These are phyloP conservation scores for Nitzschia inconspicua DNA, from an alignment of 108 stramenopile genomes.

Conservation along the genomic window DNA sequence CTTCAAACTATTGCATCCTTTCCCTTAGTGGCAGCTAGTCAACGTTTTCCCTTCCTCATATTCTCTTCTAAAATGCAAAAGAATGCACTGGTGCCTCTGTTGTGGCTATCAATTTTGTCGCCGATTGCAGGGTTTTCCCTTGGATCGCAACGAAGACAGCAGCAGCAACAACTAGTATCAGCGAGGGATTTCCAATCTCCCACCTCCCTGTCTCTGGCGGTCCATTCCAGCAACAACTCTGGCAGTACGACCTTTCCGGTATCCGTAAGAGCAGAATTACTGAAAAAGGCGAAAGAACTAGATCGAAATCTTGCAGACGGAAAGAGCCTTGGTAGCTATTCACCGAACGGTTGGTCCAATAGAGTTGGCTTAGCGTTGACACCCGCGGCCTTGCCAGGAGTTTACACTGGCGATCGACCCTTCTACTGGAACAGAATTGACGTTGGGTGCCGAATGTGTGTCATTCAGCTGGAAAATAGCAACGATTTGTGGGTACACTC, in stretches of 20 bases:
- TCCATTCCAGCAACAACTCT: no score
- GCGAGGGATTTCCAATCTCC: no score
- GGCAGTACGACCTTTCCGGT: slow-evolving; percentile 5
- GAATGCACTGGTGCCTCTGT: no score
- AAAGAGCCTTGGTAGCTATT: slow-evolving; percentile 36
- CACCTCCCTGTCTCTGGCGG: no score
- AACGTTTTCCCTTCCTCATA: no score
- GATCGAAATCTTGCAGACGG: slow-evolving; percentile 15
- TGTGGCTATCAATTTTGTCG: no score
- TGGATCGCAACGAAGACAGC: no score
- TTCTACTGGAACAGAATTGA: slow-evolving; percentile 87
- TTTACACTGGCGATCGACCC: slow-evolving; percentile 77
- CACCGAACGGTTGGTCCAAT: slow-evolving; percentile 41
- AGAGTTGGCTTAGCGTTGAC: slow-evolving; percentile 64
- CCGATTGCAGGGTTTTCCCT: no score
- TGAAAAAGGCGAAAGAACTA: slow-evolving; percentile 16
- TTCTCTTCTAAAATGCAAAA: no score
- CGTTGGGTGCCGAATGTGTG: slow-evolving; percentile 80
- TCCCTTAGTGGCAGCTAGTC: no score
- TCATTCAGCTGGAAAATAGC: slow-evolving; percentile 46
- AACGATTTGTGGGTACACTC: slow-evolving; percentile 71
- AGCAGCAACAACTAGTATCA: no score
- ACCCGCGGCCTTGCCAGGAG: slow-evolving; percentile 46
- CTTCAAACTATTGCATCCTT: no score
- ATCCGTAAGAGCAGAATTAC: neutral